Evolutionary conservation across 177 flowering plant genomes (phyloP).

Genomic region (Vitis hybrid): DNA sequence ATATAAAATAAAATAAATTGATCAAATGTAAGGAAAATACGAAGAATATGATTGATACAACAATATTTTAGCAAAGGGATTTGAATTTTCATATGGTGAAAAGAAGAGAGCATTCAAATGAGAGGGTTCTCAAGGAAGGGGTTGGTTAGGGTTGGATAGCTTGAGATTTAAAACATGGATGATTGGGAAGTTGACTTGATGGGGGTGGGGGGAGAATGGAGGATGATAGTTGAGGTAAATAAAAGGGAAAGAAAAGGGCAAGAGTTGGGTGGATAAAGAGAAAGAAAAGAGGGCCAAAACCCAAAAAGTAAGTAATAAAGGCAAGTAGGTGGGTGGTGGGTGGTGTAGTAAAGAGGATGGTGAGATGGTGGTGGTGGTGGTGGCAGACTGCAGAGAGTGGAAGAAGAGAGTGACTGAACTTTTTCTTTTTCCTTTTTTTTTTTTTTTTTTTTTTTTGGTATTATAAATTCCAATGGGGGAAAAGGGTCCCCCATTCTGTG

Average conservation of each 20-base stretch:
- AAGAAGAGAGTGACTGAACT: constrained; percentile 8
- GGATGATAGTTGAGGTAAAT: background rate
- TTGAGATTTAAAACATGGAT: no score
- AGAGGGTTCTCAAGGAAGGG: background rate
- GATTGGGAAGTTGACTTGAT: background rate
- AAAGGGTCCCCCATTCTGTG: no score
- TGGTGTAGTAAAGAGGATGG: constrained; percentile 6
- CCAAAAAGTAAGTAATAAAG: constrained; percentile 9
- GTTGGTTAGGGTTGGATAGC: background rate
- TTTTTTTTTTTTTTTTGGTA: no score
- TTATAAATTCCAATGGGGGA: no score
- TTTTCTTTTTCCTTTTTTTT: background rate
- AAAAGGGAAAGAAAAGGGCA: background rate
- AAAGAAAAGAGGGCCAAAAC: background rate
- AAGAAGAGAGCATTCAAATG: no score
- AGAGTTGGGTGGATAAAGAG: background rate
- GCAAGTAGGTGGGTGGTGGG: constrained; percentile 16
- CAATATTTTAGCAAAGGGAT: no score
- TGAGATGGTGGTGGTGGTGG: background rate
- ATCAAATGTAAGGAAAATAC: no score
- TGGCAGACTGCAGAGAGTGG: background rate
- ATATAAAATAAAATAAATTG: no score
- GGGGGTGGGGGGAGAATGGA: background rate
- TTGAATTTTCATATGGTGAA: no score
- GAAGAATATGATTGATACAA: no score